A percentile compares a stretch with the other conserved stretches of the same genome.
phyloP scores from a whole-genome alignment of 495 filamentous ascomycete genomes.

The Penicillium desertorum region DNA sequence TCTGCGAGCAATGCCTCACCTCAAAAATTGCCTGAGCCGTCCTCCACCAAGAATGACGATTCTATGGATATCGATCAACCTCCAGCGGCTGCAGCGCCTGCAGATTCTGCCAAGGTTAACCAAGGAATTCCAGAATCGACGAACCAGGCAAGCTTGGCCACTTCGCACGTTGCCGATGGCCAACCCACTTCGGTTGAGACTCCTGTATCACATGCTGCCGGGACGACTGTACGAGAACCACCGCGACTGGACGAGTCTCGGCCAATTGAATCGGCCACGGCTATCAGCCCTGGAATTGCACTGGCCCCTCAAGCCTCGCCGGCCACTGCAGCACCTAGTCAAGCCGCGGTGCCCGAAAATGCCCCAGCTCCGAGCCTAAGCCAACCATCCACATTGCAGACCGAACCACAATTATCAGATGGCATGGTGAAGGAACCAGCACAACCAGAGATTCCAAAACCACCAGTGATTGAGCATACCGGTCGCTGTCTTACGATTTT shows the following conservation, averaged over 20 bases:
- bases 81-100: constrained; percentile 5
- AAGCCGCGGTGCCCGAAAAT: constrained; percentile 24
- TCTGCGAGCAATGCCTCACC: neutral
- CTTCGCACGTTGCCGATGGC: constrained; percentile 9
- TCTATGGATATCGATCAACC: constrained; percentile 19
- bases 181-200: constrained; percentile 12
- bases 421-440: constrained; percentile 13
- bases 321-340: constrained; percentile 16
- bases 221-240: neutral
- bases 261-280: neutral
- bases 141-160: constrained; percentile 7
- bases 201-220: constrained; percentile 5
- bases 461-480: constrained; percentile 49
- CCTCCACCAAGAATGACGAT: constrained; percentile 5
- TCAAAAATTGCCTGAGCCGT: neutral
- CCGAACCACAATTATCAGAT: constrained; percentile 10
- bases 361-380: constrained; percentile 14
- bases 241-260: neutral
- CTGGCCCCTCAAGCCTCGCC: constrained; percentile 15
- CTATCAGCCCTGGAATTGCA: constrained; percentile 10
- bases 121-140: constrained; percentile 1
- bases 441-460: constrained; percentile 28
- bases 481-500: constrained; percentile 53
- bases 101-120: constrained; percentile 3
- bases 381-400: constrained; percentile 5